Conservation (phyloP, 208 protist species). For the Trypanosoma rangeli region DNA sequence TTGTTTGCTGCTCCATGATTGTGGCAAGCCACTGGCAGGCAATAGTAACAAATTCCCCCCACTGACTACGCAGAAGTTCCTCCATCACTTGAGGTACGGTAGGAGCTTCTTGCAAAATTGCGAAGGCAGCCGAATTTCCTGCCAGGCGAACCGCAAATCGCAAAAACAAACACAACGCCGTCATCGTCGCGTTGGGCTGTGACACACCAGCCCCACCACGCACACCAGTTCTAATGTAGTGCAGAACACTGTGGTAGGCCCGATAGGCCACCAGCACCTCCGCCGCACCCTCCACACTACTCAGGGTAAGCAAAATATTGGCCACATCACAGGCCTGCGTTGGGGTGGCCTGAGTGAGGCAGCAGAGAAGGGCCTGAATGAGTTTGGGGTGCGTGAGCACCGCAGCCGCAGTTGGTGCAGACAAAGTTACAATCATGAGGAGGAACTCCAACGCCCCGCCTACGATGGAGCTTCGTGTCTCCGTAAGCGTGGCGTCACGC, state of each 20-base stretch:
- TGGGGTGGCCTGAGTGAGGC: constrained; percentile 20
- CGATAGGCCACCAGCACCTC: constrained; percentile 43
- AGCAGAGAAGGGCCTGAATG: constrained; percentile 23
- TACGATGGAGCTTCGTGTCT: constrained; percentile 22
- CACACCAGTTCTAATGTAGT: constrained; percentile 14
- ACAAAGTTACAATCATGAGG: constrained; percentile 25
- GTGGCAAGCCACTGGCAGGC: constrained; percentile 27
- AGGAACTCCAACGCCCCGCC: constrained; percentile 29
- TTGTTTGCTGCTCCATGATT: constrained; percentile 6
- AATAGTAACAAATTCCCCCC: constrained; percentile 45
- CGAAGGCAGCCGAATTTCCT: constrained; percentile 27
- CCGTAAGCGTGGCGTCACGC: not conserved
- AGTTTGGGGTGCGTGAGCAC: constrained; percentile 22
- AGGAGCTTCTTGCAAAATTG: constrained; percentile 19
- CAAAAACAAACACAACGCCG: constrained; percentile 30
- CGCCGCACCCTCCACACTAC: constrained; percentile 21
- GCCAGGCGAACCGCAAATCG: constrained; percentile 31
- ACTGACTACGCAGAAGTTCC: constrained; percentile 35
- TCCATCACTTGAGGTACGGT: constrained; percentile 23
- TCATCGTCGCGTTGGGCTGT: constrained; percentile 19
- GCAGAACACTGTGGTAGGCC: constrained; percentile 29
- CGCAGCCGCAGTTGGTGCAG: constrained; percentile 14
- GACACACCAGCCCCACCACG: not conserved
- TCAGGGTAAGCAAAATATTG: constrained; percentile 19
- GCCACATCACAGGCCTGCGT: constrained; percentile 10